Evolutionary conservation across 768 basidiomycete genomes (phyloP).

Genomic region (Suillus subalutaceus): DNA sequence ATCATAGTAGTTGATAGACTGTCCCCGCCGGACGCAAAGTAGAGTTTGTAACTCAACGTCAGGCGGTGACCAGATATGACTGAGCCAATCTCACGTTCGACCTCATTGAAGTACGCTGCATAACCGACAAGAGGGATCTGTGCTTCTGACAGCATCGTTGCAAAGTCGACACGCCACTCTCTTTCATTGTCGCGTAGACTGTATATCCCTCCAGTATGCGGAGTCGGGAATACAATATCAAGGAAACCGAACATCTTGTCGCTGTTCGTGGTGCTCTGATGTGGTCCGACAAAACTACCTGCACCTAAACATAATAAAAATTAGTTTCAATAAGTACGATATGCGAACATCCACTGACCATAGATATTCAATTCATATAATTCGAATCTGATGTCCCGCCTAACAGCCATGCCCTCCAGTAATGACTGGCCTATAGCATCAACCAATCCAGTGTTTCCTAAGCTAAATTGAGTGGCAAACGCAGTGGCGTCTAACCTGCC

Average conservation of each 20-base stretch:
- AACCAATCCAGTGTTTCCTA: slow-evolving; percentile 29
- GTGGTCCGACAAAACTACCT: slow-evolving; percentile 52
- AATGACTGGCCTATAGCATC: slow-evolving; percentile 27
- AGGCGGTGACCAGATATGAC: slow-evolving; percentile 46
- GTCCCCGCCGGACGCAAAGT: slow-evolving; percentile 14
- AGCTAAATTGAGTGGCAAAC: slow-evolving; percentile 40
- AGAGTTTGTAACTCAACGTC: slow-evolving; percentile 48
- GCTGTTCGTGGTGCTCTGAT: slow-evolving; percentile 49
- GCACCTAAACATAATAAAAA: slow-evolving; percentile 27
- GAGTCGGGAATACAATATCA: slow-evolving; percentile 50
- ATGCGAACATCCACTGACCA: slow-evolving; percentile 27
- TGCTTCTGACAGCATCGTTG: slow-evolving; percentile 21
- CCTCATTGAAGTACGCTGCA: slow-evolving; percentile 46
- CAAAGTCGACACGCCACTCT: slow-evolving; percentile 44
- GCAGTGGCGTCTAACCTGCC: slow-evolving; percentile 42
- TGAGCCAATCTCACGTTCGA: slow-evolving; percentile 48
- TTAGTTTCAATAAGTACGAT: neutral
- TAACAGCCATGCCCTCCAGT: slow-evolving; percentile 22
- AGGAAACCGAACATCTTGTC: slow-evolving; percentile 54
- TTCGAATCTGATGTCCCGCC: slow-evolving; percentile 31
- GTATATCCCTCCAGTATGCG: slow-evolving; percentile 48
- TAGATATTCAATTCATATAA: slow-evolving; percentile 52
- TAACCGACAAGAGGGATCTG: slow-evolving; percentile 34
- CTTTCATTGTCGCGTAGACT: slow-evolving; percentile 36
- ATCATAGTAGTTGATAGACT: neutral